Evolutionary conservation across 1,284 basidiomycete genomes (phyloP), one percentile per base, ranked within the genome.

Genomic region (Pyrrhoderma noxium): DNA sequence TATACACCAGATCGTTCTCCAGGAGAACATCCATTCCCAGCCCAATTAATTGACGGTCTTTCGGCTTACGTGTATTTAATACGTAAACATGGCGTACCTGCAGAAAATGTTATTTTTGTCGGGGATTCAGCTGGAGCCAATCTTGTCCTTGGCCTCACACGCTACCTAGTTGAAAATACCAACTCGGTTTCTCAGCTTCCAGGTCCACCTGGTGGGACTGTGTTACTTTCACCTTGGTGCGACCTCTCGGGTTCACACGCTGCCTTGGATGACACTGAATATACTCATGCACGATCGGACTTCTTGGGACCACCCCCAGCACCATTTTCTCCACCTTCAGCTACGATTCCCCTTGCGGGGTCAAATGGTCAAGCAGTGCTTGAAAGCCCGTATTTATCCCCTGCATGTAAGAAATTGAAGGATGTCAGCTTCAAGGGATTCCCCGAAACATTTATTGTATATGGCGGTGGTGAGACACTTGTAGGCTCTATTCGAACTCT

Each of bases 61-160:
- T 66, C 72, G 0, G 70, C 67, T 0, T 79, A 76, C 57, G 59
- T 62, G 47, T 71, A 76, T 57, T 67, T 77, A 14, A 65, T 75
- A 23, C 48, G 58, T 18, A 59, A 60, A 1, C 61, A 70, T 34
- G 66, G 67, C 0, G 70, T 77, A 50, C 51, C 58, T 3, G 67
- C 72, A 8, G 58, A 64, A 8, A 70, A 79, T 59, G 71, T 82
- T 53, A 60, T 76, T 31, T 38, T 82, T 18, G 65, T 65, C 2
- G 80, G 79, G 13, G 79, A 82, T 60, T 76, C 72, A 11, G 79
- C 80, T 0, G 79, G 79, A 1, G 76, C 70, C 0, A 75, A 77
- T 58, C 64, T 80, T n/a, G 73, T 70, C 0, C 60, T 77, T 3
- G 73, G 71, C 3, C 56, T 69, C 19, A 58, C 57, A 7, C 64